Evolutionary conservation across 2,329 filamentous ascomycete genomes (phyloP).

Genomic region (Colletotrichum sp.): DNA sequence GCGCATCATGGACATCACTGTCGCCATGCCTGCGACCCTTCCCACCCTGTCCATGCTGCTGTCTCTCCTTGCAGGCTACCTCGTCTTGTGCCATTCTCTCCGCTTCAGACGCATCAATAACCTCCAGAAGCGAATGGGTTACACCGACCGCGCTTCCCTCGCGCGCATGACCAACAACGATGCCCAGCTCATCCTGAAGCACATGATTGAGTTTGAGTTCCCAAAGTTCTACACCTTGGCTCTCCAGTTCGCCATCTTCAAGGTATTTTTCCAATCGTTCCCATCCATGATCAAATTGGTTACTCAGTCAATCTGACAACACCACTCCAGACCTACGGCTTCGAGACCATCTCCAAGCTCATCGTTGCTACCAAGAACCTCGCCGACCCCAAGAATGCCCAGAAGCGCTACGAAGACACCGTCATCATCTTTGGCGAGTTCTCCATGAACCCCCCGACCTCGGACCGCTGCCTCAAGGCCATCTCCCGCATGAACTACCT

Average conservation of each 20-base stretch:
- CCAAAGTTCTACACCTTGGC: constrained; percentile 40
- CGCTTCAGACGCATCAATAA: constrained; percentile 39
- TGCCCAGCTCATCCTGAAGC: constrained; percentile 48
- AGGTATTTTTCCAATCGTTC: constrained; percentile 26
- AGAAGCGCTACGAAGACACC: constrained; percentile 49
- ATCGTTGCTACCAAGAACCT: constrained; percentile 40
- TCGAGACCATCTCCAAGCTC: constrained; percentile 41
- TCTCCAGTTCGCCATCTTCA: constrained; percentile 45
- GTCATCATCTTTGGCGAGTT: constrained; percentile 41
- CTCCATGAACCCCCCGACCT: constrained; percentile 37
- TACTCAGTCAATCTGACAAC: not conserved
- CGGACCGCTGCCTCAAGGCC: constrained; percentile 37
- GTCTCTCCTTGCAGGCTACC: constrained; percentile 32
- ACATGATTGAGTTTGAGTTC: constrained; percentile 38
- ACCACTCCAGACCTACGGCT: constrained; percentile 40
- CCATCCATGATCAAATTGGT: not conserved
- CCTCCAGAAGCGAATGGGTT: constrained; percentile 34
- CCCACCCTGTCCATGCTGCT: not conserved
- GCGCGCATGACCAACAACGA: constrained; percentile 46
- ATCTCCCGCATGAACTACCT: constrained; percentile 45
- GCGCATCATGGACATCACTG: not conserved
- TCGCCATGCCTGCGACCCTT: not conserved
- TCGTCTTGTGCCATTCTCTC: constrained; percentile 36
- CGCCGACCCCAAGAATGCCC: constrained; percentile 31
- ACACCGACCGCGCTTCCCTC: constrained; percentile 38